Base-by-base conservation (phyloP, 1,139 yeast species). In the Debaryomyces sp. region DNA sequence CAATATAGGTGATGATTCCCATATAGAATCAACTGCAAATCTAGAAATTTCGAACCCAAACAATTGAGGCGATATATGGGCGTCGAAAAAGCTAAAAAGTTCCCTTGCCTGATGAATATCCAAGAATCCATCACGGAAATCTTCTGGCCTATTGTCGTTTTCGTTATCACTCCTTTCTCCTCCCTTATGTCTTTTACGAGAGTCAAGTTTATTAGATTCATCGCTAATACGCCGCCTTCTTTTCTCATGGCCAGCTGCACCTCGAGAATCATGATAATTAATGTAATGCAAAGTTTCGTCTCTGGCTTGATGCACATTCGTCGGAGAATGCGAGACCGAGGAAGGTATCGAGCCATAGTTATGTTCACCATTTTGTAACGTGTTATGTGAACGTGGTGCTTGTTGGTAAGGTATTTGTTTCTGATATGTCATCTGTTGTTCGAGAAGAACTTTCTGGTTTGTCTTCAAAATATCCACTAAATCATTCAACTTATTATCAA, bases 41-140 rank as follows among this genome's bases (percentile, higher is more conserved):
- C 74, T 71, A 1, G 84, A 74, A 2, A 85, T 71, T 46, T 80
- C 84, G 62, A 84, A 85, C 1, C 90, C 90, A 66, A 84, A 85
- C 38, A 85, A 66, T 56, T 85, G 89, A 17, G 84, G 85, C 0
- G 87, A 73, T 18, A 85, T 82, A 49, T 82, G 77, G 3, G 72
- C 63, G 55, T 82, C 79, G 59, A 85, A 85, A 51, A 73, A 81
- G 6, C 61, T 56, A 51, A 84, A 81, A 13, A 85, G 66, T 24
- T 73, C 78, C 23, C 64, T 61, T 0, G 89, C 89, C 48, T 84
- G 78, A 1, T 64, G 68, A 34, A 67, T 59, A 1, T 70, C 51
- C 2, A 81, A 53, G 15, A 63, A 65, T 3, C 68, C 70, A 44
- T 68, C 64, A 10, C 80, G 59, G 54, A 75, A 76, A 50, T 75